phyloP scores from a whole-genome alignment of 495 filamentous ascomycete species.

The Neurospora sp. region DNA sequence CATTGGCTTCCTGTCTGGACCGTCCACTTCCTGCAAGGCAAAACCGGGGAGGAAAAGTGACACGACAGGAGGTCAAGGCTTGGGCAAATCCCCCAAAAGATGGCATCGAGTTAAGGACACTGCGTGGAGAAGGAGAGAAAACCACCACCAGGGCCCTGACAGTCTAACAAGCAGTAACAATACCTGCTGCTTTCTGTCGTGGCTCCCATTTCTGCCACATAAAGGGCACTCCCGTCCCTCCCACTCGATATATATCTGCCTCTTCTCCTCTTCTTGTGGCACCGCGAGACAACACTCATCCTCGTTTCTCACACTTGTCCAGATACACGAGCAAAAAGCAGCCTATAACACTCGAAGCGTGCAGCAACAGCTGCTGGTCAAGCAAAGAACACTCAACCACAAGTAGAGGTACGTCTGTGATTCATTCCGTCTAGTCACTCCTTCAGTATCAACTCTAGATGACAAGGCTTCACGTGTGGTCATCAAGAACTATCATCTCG shows the following conservation, averaged over 20 bases:
- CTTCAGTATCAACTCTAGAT: background rate
- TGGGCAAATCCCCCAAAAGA: background rate
- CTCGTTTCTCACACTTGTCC: background rate
- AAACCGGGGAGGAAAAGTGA: background rate
- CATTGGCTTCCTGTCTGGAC: background rate
- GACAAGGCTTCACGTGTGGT: background rate
- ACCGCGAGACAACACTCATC: background rate
- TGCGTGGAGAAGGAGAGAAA: background rate
- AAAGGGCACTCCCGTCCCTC: constrained; percentile 14
- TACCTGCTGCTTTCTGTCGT: background rate
- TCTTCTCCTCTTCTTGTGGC: constrained; percentile 10
- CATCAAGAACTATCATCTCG: background rate
- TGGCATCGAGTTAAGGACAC: background rate
- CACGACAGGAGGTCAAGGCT: background rate
- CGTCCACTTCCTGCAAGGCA: background rate
- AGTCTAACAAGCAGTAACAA: background rate
- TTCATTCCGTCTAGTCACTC: background rate
- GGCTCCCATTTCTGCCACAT: constrained; percentile 4
- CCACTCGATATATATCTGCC: background rate
- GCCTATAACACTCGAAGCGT: background rate
- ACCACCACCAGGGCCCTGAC: background rate
- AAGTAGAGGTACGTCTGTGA: background rate
- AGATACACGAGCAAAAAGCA: background rate
- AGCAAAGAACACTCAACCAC: background rate
- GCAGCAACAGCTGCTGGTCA: background rate